A percentile compares a stretch with the other conserved stretches of the same genome.
Evolutionary conservation across 257 asterid genomes (phyloP).

Genomic region (Capsicum rhomboideum): DNA sequence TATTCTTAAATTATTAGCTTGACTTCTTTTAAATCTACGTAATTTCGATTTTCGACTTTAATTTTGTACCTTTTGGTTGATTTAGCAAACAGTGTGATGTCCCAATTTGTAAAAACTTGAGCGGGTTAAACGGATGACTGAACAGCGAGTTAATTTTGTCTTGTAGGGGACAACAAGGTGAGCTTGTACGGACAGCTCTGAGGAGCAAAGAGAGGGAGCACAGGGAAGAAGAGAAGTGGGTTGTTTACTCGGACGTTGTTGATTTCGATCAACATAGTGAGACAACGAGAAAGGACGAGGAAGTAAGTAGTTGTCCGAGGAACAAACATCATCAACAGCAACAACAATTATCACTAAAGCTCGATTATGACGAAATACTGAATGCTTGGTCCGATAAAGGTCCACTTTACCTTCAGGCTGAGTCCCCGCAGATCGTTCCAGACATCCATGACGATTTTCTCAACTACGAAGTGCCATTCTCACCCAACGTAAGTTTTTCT

Average conservation of each 20-base stretch:
- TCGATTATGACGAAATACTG: slow-evolving; percentile 75
- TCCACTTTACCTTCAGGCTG: slow-evolving; percentile 47
- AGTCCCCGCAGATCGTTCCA: slow-evolving; percentile 55
- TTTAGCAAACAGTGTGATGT: no score
- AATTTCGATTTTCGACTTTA: not conserved
- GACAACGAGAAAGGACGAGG: slow-evolving; percentile 57
- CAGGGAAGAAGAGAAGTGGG: slow-evolving; percentile 85
- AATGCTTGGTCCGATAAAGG: slow-evolving; percentile 86
- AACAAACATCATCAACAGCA: slow-evolving; percentile 5
- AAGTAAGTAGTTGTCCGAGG: slow-evolving; percentile 61
- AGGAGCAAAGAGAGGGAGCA: slow-evolving; percentile 59
- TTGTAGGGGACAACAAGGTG: slow-evolving; percentile 11
- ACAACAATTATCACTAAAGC: slow-evolving; percentile 56
- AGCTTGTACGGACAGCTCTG: slow-evolving; percentile 71
- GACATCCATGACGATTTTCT: slow-evolving; percentile 37
- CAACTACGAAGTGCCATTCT: slow-evolving; percentile 9
- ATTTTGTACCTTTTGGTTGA: no score
- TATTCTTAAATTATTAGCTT: no score
- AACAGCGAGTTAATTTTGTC: not conserved
- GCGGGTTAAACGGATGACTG: no score
- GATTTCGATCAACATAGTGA: slow-evolving; percentile 15
- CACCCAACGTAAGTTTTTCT: slow-evolving; percentile 26
- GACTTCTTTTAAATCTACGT: no score
- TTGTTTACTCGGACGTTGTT: slow-evolving; percentile 79
- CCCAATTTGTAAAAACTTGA: no score